Conservation (phyloP, 768 basidiomycete genomes). For the Plicaturopsis crispa region DNA sequence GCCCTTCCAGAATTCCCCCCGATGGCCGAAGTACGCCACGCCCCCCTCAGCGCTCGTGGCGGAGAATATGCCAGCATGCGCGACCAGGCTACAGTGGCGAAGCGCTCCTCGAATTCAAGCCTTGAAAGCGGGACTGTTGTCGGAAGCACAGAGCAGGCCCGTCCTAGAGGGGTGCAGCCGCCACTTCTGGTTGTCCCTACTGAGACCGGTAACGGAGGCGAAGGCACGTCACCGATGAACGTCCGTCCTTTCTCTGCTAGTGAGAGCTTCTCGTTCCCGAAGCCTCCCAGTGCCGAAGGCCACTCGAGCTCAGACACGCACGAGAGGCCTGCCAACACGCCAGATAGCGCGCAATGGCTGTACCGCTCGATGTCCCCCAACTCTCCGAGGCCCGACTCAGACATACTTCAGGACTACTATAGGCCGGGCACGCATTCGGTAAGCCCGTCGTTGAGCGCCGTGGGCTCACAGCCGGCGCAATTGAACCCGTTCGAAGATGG, state of each 20-base stretch:
- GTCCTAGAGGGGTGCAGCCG: conserved; percentile 9
- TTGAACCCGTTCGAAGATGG: too few species aligned
- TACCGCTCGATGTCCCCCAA: neutral
- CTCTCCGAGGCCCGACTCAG: neutral
- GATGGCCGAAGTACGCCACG: conserved; percentile 45
- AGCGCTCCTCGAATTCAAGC: too few species aligned
- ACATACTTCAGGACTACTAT: too few species aligned
- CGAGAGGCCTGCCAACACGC: neutral
- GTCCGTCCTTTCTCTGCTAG: conserved; percentile 61
- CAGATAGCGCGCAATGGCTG: neutral
- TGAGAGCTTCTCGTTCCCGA: conserved; percentile 64
- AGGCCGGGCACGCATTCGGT: conserved; percentile 3
- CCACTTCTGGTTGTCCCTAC: conserved; percentile 32
- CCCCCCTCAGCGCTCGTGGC: conserved; percentile 14
- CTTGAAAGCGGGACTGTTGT: neutral
- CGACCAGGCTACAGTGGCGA: too few species aligned
- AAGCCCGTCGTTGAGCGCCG: conserved; percentile 5
- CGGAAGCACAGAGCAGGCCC: neutral
- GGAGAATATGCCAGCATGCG: too few species aligned
- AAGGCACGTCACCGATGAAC: conserved; percentile 43
- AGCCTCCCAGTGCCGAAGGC: conserved; percentile 36
- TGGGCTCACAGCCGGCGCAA: too few species aligned
- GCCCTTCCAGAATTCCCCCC: conserved; percentile 37
- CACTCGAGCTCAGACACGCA: neutral
- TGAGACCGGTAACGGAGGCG: conserved; percentile 13